Conservation (phyloP, 306 rosid species). For the Cucumis hystrix region DNA sequence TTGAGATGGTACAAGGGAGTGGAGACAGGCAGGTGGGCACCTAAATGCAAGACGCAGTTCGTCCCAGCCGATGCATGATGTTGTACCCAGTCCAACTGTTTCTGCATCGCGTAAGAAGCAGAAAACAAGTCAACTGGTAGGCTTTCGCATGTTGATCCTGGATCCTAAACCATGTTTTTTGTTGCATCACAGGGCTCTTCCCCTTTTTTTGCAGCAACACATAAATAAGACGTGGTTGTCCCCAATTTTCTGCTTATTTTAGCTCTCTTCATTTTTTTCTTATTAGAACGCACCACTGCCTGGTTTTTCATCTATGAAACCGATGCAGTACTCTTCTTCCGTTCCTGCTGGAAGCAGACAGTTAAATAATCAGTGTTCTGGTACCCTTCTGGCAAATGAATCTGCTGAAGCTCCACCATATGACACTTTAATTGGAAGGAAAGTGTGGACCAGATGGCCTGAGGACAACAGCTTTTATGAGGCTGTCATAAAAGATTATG, state of each 20-base stretch:
- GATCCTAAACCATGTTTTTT: background rate
- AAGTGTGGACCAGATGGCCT: constrained; percentile 51
- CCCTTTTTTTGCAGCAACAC: background rate
- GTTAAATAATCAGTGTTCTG: constrained; percentile 17
- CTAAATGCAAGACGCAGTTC: constrained; percentile 46
- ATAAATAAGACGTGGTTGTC: background rate
- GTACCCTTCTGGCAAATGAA: constrained; percentile 24
- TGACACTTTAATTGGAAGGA: constrained; percentile 33
- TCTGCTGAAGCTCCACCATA: constrained; percentile 16
- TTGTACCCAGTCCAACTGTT: constrained; percentile 66
- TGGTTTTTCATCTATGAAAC: constrained; percentile 20
- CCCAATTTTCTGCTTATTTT: background rate
- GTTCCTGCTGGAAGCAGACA: constrained; percentile 25
- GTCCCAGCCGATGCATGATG: constrained; percentile 66
- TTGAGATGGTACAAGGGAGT: constrained; percentile 46
- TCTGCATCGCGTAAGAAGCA: constrained; percentile 83
- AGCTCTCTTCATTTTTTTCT: background rate
- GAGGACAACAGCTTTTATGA: constrained; percentile 41
- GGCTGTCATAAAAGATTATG: constrained; percentile 31
- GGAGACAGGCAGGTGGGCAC: constrained; percentile 73
- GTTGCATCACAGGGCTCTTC: background rate
- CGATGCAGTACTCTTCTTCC: constrained; percentile 30
- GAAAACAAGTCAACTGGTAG: constrained; percentile 74
- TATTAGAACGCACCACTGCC: constrained; percentile 1
- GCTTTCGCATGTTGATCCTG: constrained; percentile 14